phyloP scores from a whole-genome alignment of 2,329 filamentous ascomycete genomes.

The Penicillium concentricum region DNA sequence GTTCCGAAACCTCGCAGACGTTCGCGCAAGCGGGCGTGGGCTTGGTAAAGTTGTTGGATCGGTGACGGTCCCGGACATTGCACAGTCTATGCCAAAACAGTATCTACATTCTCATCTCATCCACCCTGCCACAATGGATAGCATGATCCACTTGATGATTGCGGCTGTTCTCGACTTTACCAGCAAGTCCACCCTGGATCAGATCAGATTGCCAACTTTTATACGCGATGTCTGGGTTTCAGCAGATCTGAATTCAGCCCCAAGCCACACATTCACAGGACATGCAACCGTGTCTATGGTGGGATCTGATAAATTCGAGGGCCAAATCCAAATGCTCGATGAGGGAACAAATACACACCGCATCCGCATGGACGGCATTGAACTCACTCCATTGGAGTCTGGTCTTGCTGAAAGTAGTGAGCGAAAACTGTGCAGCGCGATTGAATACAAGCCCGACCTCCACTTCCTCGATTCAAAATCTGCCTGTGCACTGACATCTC shows the following conservation, averaged over 20 bases:
- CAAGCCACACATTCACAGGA: constrained; percentile 23
- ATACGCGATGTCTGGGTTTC: constrained; percentile 36
- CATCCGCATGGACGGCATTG: constrained; percentile 28
- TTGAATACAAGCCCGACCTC: constrained; percentile 30
- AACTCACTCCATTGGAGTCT: constrained; percentile 30
- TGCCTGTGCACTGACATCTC: constrained; percentile 11
- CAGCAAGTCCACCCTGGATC: constrained; percentile 20
- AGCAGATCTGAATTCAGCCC: constrained; percentile 19
- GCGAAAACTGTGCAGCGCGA: constrained; percentile 24
- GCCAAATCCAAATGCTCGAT: constrained; percentile 22
- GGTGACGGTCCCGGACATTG: constrained; percentile 31
- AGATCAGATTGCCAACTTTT: constrained; percentile 30
- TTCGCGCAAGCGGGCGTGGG: constrained; percentile 18
- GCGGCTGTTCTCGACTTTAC: constrained; percentile 26
- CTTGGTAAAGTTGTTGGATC: constrained; percentile 22
- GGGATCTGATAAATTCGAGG: constrained; percentile 14
- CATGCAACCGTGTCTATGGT: constrained; percentile 21
- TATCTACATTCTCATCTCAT: constrained; percentile 35
- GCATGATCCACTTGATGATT: constrained; percentile 33
- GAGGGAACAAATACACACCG: constrained; percentile 5
- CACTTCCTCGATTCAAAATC: constrained; percentile 20
- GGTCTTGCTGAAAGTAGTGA: constrained; percentile 10
- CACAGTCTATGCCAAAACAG: constrained; percentile 33
- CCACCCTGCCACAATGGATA: constrained; percentile 39
- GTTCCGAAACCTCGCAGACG: constrained; percentile 30